Percentiles rank a stretch among this genome's conserved stretches.
Evolutionary conservation across 768 basidiomycete genomes (phyloP).

Genomic region (Coprinopsis marcescibilis): DNA sequence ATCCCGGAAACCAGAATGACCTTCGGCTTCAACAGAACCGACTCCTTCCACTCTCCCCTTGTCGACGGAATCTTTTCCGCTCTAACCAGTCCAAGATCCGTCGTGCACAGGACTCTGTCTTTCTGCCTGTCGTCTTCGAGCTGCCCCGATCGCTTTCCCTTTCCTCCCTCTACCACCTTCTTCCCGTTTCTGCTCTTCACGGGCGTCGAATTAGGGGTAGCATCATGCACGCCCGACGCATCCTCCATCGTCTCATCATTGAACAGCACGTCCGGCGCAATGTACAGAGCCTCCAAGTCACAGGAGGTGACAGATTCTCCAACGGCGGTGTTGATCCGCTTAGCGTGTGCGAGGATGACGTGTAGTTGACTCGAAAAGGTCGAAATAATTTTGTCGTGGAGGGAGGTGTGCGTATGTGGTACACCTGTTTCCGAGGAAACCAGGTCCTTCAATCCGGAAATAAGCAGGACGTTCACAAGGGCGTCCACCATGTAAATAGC

Average conservation of each 20-base stretch:
- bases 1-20: slow-evolving; percentile 33
- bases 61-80: slow-evolving; percentile 34
- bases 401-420: slow-evolving; percentile 4
- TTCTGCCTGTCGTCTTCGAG: too few species aligned
- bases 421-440: neutral
- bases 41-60: slow-evolving; percentile 41
- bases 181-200: too few species aligned
- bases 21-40: slow-evolving; percentile 46
- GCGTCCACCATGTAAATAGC: slow-evolving; percentile 31
- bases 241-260: slow-evolving; percentile 32
- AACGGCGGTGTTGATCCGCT: slow-evolving; percentile 49
- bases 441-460: slow-evolving; percentile 17
- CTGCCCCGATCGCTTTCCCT: neutral
- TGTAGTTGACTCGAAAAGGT: slow-evolving; percentile 40
- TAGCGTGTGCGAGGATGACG: slow-evolving; percentile 38
- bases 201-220: neutral
- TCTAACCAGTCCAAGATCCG: slow-evolving; percentile 46
- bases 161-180: neutral
- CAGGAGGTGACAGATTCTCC: slow-evolving; percentile 54
- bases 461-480: slow-evolving; percentile 38
- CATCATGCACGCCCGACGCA: neutral
- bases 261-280: slow-evolving; percentile 36
- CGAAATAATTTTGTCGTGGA: slow-evolving; percentile 26
- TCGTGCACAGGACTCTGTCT: slow-evolving; percentile 47
- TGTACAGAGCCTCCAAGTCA: slow-evolving; percentile 48